Evolutionary conservation across 176 grass and related monocot genomes (phyloP).

Genomic region (Oryza longistaminata): DNA sequence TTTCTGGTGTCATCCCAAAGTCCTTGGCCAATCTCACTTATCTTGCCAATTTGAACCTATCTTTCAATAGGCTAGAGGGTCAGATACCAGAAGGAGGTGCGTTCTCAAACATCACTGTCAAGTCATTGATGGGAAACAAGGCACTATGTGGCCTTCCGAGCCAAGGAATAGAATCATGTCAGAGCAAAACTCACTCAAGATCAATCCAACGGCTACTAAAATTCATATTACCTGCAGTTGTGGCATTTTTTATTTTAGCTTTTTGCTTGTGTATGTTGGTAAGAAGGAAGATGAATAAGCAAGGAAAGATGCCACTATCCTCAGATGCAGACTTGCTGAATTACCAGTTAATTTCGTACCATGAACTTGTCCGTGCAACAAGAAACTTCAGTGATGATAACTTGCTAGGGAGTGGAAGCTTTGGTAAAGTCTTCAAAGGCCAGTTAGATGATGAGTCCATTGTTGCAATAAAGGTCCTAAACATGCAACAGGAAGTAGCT

Average conservation of each 20-base stretch:
- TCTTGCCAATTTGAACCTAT: constrained; percentile 44
- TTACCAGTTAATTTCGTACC: constrained; percentile 37
- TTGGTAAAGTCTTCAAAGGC: constrained; percentile 49
- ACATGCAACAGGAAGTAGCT: constrained; percentile 19
- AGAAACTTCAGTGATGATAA: constrained; percentile 40
- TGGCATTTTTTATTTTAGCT: neutral
- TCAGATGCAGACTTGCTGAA: neutral
- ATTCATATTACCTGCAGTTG: constrained; percentile 9
- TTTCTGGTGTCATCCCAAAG: constrained; percentile 33
- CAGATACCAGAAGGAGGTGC: constrained; percentile 38
- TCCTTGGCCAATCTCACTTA: constrained; percentile 39
- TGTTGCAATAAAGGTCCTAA: constrained; percentile 46
- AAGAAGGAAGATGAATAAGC: constrained; percentile 12
- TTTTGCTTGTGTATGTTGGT: constrained; percentile 28
- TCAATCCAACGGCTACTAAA: neutral
- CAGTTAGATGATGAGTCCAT: constrained; percentile 37
- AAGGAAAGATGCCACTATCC: neutral
- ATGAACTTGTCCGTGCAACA: constrained; percentile 49
- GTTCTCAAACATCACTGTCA: constrained; percentile 45
- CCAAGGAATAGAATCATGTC: constrained; percentile 33
- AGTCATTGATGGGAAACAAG: constrained; percentile 51
- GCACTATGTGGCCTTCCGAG: constrained; percentile 40
- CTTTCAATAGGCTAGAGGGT: constrained; percentile 39
- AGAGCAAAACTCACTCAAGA: neutral
- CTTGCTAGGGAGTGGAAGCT: constrained; percentile 41